Evolutionary conservation across 2,329 filamentous ascomycete species (phyloP).

Genomic region (Atkinsonella hypoxylon): DNA sequence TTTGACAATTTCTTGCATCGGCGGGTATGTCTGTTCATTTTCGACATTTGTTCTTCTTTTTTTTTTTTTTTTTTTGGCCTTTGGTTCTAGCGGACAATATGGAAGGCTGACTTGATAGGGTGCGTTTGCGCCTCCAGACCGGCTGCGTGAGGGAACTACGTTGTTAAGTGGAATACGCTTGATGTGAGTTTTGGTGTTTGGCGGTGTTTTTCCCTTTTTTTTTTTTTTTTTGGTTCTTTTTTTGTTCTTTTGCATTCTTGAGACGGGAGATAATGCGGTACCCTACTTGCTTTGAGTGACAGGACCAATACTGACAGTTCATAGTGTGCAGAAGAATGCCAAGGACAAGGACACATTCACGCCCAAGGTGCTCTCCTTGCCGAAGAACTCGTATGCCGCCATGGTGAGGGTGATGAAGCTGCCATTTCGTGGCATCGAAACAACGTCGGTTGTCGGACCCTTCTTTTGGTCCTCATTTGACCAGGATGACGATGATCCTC

Average conservation of each 20-base stretch:
- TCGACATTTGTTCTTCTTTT: no score
- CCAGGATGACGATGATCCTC: slow-evolving; percentile 42
- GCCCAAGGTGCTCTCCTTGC: slow-evolving; percentile 41
- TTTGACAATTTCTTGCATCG: slow-evolving; percentile 45
- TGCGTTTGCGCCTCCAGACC: slow-evolving; percentile 35
- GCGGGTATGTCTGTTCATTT: slow-evolving; percentile 28
- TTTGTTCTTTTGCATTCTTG: background rate
- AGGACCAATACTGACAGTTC: background rate
- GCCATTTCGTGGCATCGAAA: slow-evolving; percentile 46
- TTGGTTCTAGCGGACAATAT: no score
- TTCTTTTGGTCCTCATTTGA: slow-evolving; percentile 51
- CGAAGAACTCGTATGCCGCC: slow-evolving; percentile 34
- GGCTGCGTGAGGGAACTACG: slow-evolving; percentile 28
- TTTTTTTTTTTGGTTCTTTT: background rate
- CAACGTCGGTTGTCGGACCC: slow-evolving; percentile 45
- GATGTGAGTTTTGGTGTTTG: slow-evolving; percentile 29
- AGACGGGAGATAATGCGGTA: no score
- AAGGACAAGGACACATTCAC: slow-evolving; percentile 46
- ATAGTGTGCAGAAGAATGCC: slow-evolving; percentile 44
- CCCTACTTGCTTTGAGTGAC: no score
- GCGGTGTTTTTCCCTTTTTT: background rate
- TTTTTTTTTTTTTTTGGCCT: no score
- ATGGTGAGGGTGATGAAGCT: slow-evolving; percentile 45
- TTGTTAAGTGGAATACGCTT: slow-evolving; percentile 40
- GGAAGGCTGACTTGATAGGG: slow-evolving; percentile 26